phyloP scores from a whole-genome alignment of 2,329 filamentous ascomycete species.

The Fusarium domesticum region DNA sequence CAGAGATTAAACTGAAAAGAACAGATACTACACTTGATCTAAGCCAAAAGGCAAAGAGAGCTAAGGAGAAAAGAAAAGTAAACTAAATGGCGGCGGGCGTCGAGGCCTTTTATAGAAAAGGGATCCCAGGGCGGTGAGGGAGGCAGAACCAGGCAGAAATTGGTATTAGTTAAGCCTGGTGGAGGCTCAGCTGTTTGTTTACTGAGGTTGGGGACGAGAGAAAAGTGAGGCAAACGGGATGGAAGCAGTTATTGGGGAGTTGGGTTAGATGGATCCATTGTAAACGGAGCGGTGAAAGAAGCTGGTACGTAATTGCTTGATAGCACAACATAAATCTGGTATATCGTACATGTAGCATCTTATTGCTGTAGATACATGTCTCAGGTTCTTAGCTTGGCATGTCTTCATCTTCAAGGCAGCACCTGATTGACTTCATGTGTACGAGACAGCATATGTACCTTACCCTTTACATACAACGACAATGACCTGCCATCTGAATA shows the following conservation, averaged over 20 bases:
- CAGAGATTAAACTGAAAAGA: slow-evolving; percentile 98
- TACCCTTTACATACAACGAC: too few relatives aligned
- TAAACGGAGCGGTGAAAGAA: background rate
- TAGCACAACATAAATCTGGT: too few relatives aligned
- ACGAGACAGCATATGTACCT: too few relatives aligned
- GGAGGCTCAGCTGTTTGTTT: slow-evolving; percentile 4
- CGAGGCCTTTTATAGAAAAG: slow-evolving; percentile 20
- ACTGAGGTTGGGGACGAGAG: slow-evolving; percentile 12
- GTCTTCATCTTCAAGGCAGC: too few relatives aligned
- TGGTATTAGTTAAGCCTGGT: slow-evolving; percentile 1
- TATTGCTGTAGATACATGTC: too few relatives aligned
- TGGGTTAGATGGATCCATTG: background rate
- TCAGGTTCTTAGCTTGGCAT: too few relatives aligned
- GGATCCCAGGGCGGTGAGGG: slow-evolving; percentile 25
- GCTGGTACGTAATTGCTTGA: background rate
- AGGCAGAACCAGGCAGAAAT: slow-evolving; percentile 23
- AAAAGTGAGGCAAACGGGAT: slow-evolving; percentile 3
- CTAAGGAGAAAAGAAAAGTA: slow-evolving; percentile 36
- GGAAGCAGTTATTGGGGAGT: background rate
- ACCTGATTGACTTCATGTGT: too few relatives aligned
- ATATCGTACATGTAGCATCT: too few relatives aligned
- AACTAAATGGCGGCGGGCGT: slow-evolving; percentile 10
- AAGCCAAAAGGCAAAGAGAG: slow-evolving; percentile 61
- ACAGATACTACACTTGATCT: slow-evolving; percentile 97
- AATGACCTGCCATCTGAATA: too few relatives aligned